These are phyloP conservation scores for Termitomyces sp. DNA, from an alignment of 768 basidiomycete genomes.

Conservation along the genomic window DNA sequence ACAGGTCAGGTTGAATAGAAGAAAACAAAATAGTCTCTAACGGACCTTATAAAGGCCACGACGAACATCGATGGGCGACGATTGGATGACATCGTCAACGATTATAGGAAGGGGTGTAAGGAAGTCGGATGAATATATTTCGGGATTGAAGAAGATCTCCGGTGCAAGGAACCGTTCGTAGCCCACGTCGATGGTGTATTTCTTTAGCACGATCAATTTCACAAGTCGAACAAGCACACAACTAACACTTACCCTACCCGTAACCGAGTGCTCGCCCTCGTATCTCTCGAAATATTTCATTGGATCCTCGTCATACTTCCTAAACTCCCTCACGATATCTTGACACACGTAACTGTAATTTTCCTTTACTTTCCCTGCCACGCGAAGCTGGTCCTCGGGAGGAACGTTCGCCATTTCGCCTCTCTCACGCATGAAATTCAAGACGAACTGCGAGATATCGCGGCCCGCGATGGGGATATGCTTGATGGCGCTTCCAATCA, in stretches of 20 bases:
- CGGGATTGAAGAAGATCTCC: slow-evolving; percentile 99
- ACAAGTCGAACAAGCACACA: neutral
- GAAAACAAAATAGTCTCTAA: neutral
- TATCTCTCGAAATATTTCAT: slow-evolving; percentile 92
- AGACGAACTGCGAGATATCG: slow-evolving; percentile 94
- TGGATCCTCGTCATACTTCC: slow-evolving; percentile 96
- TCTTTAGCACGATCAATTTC: slow-evolving; percentile 38
- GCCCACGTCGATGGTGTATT: slow-evolving; percentile 92
- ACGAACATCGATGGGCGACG: slow-evolving; percentile 95
- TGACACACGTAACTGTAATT: slow-evolving; percentile 98
- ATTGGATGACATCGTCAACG: slow-evolving; percentile 93
- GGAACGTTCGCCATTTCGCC: slow-evolving; percentile 89
- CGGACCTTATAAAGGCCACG: slow-evolving; percentile 90
- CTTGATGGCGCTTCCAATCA: slow-evolving; percentile 98
- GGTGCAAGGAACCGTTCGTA: slow-evolving; percentile 99
- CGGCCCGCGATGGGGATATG: slow-evolving; percentile 98
- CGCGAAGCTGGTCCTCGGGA: slow-evolving; percentile 88
- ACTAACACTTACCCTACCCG: slow-evolving; percentile 63
- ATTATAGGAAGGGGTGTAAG: slow-evolving; percentile 93
- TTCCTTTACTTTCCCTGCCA: slow-evolving; percentile 95
- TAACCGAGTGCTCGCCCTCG: slow-evolving; percentile 91
- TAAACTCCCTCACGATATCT: slow-evolving; percentile 97
- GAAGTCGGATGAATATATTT: slow-evolving; percentile 97
- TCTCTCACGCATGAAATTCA: slow-evolving; percentile 92
- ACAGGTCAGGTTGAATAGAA: neutral